phyloP scores from a whole-genome alignment of 768 basidiomycete genomes.

The Suillus subalutaceus region DNA sequence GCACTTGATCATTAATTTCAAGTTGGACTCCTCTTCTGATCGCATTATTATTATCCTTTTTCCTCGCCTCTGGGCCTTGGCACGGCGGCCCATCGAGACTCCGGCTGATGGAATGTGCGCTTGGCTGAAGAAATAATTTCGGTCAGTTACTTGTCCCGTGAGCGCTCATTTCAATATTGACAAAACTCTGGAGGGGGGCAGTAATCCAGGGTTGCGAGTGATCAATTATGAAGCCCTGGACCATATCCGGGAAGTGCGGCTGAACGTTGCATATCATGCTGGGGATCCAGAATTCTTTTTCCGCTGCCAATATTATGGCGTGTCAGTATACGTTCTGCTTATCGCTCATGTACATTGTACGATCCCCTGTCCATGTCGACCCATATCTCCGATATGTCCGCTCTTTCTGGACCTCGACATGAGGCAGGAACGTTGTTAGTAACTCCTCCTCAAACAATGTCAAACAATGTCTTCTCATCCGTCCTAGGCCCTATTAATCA shows the following conservation, averaged over 20 bases:
- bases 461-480: too few species aligned
- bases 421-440: too few species aligned
- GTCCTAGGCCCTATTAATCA: background rate
- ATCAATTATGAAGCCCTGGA: background rate
- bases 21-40: background rate
- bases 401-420: background rate
- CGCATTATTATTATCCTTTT: background rate
- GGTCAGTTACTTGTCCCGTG: background rate
- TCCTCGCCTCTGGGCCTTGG: background rate
- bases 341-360: background rate
- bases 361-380: background rate
- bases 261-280: too few species aligned
- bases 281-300: too few species aligned
- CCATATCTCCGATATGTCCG: background rate
- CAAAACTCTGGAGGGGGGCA: background rate
- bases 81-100: background rate
- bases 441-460: too few species aligned
- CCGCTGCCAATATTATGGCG: too few species aligned
- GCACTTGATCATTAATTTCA: background rate
- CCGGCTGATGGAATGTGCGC: background rate
- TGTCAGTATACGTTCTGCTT: too few species aligned
- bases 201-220: background rate
- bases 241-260: background rate
- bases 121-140: background rate
- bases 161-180: background rate